A percentile compares a stretch with the other conserved stretches of the same genome.
Conservation (phyloP, 2,329 filamentous ascomycete genomes). For the Didymella lethalis region DNA sequence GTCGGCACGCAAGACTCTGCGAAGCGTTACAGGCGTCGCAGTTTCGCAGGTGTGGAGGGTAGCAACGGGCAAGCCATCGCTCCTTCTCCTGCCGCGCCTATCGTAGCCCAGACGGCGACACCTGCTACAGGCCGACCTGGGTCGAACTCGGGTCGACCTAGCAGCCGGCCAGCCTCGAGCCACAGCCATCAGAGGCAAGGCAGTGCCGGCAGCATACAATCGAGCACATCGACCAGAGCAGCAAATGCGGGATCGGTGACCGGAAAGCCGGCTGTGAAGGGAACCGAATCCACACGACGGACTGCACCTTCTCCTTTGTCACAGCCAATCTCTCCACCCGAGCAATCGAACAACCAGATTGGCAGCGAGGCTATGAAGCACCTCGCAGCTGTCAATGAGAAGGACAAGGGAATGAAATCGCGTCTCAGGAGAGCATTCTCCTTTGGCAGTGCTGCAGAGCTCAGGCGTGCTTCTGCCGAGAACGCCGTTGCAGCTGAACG, state of each 20-base stretch:
- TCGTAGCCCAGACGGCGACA: constrained; percentile 24
- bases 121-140: constrained; percentile 32
- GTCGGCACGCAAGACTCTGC: constrained; percentile 69
- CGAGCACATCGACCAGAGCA: constrained; percentile 40
- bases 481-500: constrained; percentile 62
- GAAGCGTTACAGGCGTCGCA: constrained; percentile 81
- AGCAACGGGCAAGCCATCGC: constrained; percentile 35
- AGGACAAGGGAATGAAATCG: constrained; percentile 85
- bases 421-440: constrained; percentile 91
- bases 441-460: constrained; percentile 92
- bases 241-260: constrained; percentile 29
- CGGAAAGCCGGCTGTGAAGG: constrained; percentile 30
- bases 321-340: constrained; percentile 51
- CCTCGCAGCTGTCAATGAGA: constrained; percentile 85
- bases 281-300: constrained; percentile 54
- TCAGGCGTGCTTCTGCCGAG: constrained; percentile 76
- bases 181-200: constrained; percentile 48
- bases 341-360: constrained; percentile 33
- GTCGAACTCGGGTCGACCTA: constrained; percentile 43
- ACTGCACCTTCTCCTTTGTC: constrained; percentile 59
- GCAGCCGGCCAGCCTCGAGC: constrained; percentile 43
- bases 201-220: constrained; percentile 51
- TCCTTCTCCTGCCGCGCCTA: constrained; percentile 25
- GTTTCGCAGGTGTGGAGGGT: constrained; percentile 72
- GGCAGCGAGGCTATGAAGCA: constrained; percentile 81